These are phyloP conservation scores for Leccinum griseonigrum DNA, from an alignment of 1,284 basidiomycete genomes.

Conservation along the genomic window DNA sequence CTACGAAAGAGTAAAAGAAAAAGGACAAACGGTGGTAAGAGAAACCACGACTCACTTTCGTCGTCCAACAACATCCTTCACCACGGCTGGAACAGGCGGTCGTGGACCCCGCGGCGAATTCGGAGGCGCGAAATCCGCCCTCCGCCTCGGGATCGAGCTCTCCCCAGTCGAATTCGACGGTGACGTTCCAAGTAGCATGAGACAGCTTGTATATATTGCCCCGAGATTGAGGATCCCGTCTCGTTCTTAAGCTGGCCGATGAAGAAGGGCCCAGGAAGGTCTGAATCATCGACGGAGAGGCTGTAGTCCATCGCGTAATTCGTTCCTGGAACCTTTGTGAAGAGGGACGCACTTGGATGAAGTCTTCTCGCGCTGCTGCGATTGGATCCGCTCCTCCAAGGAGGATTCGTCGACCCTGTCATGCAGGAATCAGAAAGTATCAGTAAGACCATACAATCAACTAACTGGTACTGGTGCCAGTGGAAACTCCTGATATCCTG, in stretches of 20 bases:
- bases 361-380: too few species aligned
- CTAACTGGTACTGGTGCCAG: too few species aligned
- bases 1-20: slow-evolving; percentile 9
- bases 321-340: neutral
- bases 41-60: slow-evolving; percentile 25
- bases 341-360: neutral
- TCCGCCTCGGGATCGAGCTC: slow-evolving; percentile 61
- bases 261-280: neutral
- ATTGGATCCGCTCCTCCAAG: too few species aligned
- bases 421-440: too few species aligned
- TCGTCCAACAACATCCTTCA: slow-evolving; percentile 18
- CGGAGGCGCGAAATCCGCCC: slow-evolving; percentile 62
- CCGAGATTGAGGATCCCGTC: neutral
- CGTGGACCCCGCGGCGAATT: slow-evolving; percentile 36
- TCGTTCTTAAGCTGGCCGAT: neutral
- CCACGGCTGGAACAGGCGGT: slow-evolving; percentile 21
- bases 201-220: neutral
- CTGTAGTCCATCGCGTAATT: neutral
- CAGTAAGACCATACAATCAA: too few species aligned
- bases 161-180: slow-evolving; percentile 62
- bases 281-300: neutral
- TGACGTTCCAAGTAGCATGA: slow-evolving; percentile 35
- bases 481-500: too few species aligned
- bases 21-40: neutral
- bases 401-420: too few species aligned